Evolutionary conservation across 805 yeast genomes (phyloP).

Genomic region (Yamadazyma insecticola): DNA sequence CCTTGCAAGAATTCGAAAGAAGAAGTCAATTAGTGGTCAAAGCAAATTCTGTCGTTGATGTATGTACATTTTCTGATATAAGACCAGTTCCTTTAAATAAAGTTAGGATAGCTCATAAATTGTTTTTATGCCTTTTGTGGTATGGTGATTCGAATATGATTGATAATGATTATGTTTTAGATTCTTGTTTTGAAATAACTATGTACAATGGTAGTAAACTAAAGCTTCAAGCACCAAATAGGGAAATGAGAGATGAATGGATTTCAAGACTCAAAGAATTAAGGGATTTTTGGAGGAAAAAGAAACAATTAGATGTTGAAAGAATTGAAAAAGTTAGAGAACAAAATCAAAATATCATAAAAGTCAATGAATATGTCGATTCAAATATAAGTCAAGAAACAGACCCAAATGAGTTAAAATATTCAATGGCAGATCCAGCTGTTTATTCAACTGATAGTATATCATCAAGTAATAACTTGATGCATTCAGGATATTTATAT

Average conservation of each 20-base stretch:
- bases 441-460: conserved; percentile 53
- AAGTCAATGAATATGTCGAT: conserved; percentile 54
- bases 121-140: conserved; percentile 27
- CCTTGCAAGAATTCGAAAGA: conserved; percentile 64
- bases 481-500: conserved; percentile 63
- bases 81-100: conserved; percentile 20
- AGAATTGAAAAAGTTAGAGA: conserved; percentile 33
- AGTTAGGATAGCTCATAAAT: conserved; percentile 19
- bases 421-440: conserved; percentile 47
- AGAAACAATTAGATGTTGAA: conserved; percentile 37
- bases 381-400: conserved; percentile 42
- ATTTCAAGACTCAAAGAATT: conserved; percentile 43
- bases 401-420: conserved; percentile 47
- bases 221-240: conserved; percentile 53
- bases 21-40: conserved; percentile 49
- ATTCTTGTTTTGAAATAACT: conserved; percentile 51
- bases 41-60: conserved; percentile 59
- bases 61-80: conserved; percentile 45
- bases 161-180: conserved; percentile 28
- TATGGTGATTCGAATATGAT: conserved; percentile 18
- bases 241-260: conserved; percentile 60
- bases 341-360: conserved; percentile 42
- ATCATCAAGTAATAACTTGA: conserved; percentile 55
- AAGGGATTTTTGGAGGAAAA: conserved; percentile 54
- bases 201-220: conserved; percentile 43